phyloP scores from a whole-genome alignment of 306 rosid species.

The Glycyrrhiza uralensis region DNA sequence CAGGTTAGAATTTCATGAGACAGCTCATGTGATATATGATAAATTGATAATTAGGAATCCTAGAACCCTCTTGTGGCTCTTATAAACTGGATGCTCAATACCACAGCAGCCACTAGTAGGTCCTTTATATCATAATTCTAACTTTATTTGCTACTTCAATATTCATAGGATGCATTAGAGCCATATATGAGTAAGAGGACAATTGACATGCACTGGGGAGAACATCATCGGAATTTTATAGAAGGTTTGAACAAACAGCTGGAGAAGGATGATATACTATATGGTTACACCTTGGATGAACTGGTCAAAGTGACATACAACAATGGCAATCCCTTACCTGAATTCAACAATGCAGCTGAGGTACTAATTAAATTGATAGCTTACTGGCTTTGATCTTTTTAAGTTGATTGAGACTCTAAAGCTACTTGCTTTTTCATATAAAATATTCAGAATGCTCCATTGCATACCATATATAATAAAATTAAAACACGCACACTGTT shows the following conservation, averaged over 20 bases:
- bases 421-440: background rate
- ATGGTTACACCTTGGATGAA: constrained; percentile 83
- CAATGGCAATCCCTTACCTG: constrained; percentile 83
- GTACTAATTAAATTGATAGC: constrained; percentile 43
- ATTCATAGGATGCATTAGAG: constrained; percentile 78
- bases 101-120: background rate
- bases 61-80: background rate
- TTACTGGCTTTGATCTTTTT: constrained; percentile 13
- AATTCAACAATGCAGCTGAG: constrained; percentile 95
- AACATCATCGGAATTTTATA: constrained; percentile 64
- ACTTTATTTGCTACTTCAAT: constrained; percentile 26
- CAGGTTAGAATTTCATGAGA: too few species aligned
- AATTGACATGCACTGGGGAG: constrained; percentile 84
- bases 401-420: background rate
- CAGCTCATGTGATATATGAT: background rate
- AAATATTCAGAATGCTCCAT: background rate
- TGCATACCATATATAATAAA: background rate
- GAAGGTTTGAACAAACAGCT: constrained; percentile 79
- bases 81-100: background rate
- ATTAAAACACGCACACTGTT: background rate
- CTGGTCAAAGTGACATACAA: constrained; percentile 88
- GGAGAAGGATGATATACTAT: constrained; percentile 68
- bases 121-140: background rate
- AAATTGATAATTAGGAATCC: background rate
- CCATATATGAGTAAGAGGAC: constrained; percentile 84